A percentile compares a stretch with the other conserved stretches of the same genome.
Conservation (phyloP, 2,329 filamentous ascomycete species). For the Epichloe scottii region DNA sequence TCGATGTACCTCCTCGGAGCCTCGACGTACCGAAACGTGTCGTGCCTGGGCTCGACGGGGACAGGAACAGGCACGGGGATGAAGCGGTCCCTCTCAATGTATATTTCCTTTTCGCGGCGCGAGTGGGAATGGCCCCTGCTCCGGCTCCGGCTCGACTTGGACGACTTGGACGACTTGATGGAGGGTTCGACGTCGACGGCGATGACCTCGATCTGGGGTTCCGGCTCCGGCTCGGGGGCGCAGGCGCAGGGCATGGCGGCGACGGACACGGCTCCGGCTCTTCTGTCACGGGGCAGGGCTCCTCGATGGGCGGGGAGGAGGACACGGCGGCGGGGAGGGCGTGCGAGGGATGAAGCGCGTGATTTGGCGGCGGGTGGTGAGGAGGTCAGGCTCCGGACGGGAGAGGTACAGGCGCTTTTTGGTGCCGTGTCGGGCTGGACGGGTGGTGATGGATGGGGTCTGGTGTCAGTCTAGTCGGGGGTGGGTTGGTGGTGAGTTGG, state of each 20-base stretch:
- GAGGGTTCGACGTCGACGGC: constrained; percentile 23
- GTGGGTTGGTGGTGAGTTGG: constrained; percentile 2
- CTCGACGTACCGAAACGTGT: constrained; percentile 41
- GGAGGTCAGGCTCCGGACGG: constrained; percentile 26
- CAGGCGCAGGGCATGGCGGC: constrained; percentile 7
- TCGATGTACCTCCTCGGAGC: constrained; percentile 26
- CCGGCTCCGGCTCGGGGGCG: constrained; percentile 10
- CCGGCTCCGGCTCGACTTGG: constrained; percentile 15
- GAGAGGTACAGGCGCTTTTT: constrained; percentile 33
- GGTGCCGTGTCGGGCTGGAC: constrained; percentile 10
- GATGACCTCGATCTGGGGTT: constrained; percentile 25
- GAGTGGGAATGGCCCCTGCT: constrained; percentile 11
- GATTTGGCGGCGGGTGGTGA: constrained; percentile 22
- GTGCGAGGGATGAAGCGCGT: constrained; percentile 26
- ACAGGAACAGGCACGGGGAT: constrained; percentile 32
- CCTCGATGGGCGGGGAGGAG: constrained; percentile 6
- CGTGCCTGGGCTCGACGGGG: constrained; percentile 28
- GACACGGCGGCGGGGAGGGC: constrained; percentile 18
- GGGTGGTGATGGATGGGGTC: not conserved
- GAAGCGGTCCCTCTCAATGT: constrained; percentile 39
- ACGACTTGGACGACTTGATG: constrained; percentile 11
- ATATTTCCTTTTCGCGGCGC: constrained; percentile 31
- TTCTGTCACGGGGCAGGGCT: constrained; percentile 7
- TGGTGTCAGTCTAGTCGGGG: not conserved
- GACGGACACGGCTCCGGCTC: not conserved